phyloP scores from a whole-genome alignment of 169 alveolate species.

The Perkinsus marinus region DNA sequence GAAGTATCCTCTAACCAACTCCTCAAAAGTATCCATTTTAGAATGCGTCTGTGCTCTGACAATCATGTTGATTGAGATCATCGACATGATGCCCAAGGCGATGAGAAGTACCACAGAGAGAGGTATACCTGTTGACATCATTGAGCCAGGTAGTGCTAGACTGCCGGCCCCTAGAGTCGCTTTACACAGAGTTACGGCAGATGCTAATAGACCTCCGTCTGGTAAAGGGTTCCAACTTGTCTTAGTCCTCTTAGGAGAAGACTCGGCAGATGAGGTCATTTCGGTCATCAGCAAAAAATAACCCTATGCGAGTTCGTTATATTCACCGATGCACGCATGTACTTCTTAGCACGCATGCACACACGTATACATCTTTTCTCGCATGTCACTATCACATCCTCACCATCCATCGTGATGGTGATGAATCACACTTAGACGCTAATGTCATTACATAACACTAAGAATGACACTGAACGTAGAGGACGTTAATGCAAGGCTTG shows the following conservation, averaged over 20 bases:
- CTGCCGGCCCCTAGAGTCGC: neutral
- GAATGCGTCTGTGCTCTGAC: neutral
- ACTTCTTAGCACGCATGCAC: too few species aligned
- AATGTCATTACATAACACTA: too few species aligned
- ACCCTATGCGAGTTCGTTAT: too few species aligned
- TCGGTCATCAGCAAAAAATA: too few species aligned
- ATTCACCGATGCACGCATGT: neutral
- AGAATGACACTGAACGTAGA: too few species aligned
- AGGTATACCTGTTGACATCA: neutral
- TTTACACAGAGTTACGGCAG: neutral
- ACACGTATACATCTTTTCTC: too few species aligned
- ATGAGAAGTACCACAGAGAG: neutral
- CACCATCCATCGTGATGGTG: too few species aligned
- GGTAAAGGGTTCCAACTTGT: neutral
- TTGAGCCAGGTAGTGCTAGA: neutral
- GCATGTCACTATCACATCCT: too few species aligned
- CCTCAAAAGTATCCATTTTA: neutral
- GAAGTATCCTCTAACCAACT: neutral
- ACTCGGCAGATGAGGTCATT: neutral
- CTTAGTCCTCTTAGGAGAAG: neutral
- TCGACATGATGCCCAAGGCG: neutral
- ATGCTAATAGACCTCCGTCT: neutral
- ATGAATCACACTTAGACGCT: too few species aligned
- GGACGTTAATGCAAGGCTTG: too few species aligned
- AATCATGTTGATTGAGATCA: neutral